Base-by-base conservation (phyloP, 148 eudicot species). In the Camellia granthamiana region DNA sequence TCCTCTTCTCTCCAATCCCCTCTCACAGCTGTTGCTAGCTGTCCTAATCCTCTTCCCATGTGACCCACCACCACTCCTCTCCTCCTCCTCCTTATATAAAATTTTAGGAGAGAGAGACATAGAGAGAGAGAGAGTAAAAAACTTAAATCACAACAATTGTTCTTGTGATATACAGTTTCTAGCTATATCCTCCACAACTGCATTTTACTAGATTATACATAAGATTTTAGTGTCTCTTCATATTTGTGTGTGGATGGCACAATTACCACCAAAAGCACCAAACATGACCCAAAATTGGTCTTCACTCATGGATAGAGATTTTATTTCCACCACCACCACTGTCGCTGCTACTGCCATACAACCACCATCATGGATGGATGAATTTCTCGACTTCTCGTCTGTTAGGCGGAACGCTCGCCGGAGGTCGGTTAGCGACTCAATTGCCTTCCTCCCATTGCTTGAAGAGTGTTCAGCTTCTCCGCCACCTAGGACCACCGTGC, bases 321-420 rank as follows among this genome's bases (percentile, higher is more conserved):
- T 30, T 30, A 19, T 6, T 0, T 43, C 38, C 74, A n/a, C 5
- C 38, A 3, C 51, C 11, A 41, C 18, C 3, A 3, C 77, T 83
- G 64, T 79, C 11, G 72, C 49, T 14, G 8, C 77, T 83, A 60
- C 80, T 67, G 52, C 84, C n/a, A 44, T 86, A 6, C 54, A 65
- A 6, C 77, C 78, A 0, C 74, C 87, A 2, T 85, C 82, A 0
- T 95, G 99, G 99, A 89, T 90, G 19, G 98, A 93, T 74, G 99
- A 95, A 14, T 95, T 95, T 82, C 94, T 95, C 80, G 99, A 95
- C 81, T 95, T 93, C 88, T 84, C 97, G 7, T 83, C 97, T 0
- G 23, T 83, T 0, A 75, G 92, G 52, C 87, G 99, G 5, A 90
- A 80, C 2, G 65, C 86, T 43, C 97, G 91, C 86, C 88, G 97